These are phyloP conservation scores for Inonotus hispidus DNA, from an alignment of 1,284 basidiomycete species.

Conservation along the genomic window DNA sequence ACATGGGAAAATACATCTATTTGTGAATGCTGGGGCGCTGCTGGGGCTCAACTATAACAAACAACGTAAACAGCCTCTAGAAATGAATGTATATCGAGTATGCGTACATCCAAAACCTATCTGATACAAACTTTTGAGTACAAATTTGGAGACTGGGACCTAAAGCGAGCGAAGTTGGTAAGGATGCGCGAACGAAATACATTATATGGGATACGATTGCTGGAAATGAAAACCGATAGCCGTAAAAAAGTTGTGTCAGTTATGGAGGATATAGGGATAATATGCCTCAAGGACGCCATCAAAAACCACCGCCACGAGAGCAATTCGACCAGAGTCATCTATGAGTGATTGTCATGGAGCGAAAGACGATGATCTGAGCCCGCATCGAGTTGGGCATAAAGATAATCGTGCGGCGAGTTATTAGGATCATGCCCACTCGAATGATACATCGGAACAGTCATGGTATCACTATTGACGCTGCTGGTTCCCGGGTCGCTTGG, in stretches of 20 bases:
- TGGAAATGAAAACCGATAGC: no score
- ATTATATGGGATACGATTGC: no score
- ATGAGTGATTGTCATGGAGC: neutral
- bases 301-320: no score
- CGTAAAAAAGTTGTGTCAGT: no score
- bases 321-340: neutral
- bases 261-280: no score
- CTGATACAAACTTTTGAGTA: neutral
- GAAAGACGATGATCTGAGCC: neutral
- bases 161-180: neutral
- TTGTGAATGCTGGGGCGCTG: no score
- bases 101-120: neutral
- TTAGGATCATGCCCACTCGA: neutral
- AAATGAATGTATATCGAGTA: neutral
- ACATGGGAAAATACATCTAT: no score
- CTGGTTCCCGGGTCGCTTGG: neutral
- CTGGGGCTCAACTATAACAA: no score
- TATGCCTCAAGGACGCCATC: no score
- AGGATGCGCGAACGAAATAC: no score
- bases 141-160: neutral
- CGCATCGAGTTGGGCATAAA: neutral
- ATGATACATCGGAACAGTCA: neutral
- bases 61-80: neutral
- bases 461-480: neutral
- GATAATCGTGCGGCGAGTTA: neutral